Evolutionary conservation across 164 flowering plant genomes (phyloP).

Genomic region (Vitis rupestris): DNA sequence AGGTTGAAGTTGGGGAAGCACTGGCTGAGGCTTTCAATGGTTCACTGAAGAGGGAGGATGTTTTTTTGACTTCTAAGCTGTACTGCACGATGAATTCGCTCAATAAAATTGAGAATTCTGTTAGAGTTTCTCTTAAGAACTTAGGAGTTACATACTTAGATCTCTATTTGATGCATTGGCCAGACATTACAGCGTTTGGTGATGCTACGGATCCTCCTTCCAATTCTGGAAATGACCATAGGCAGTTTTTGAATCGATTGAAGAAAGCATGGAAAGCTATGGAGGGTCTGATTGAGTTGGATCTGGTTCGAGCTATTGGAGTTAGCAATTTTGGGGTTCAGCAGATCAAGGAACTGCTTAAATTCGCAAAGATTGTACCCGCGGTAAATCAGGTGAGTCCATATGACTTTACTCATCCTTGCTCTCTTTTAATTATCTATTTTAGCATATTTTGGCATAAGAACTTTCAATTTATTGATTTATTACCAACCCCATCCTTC

Average conservation of each 20-base stretch:
- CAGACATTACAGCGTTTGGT: constrained; percentile 60
- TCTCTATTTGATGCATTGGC: constrained; percentile 74
- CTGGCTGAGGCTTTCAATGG: constrained; percentile 46
- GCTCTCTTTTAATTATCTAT: neutral
- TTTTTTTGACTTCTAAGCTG: constrained; percentile 65
- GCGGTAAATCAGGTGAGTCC: constrained; percentile 72
- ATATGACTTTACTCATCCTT: neutral
- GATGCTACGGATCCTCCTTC: constrained; percentile 76
- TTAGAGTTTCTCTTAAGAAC: constrained; percentile 60
- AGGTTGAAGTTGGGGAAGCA: constrained; percentile 66
- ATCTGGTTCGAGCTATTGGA: constrained; percentile 73
- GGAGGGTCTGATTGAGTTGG: constrained; percentile 74
- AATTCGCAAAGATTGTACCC: constrained; percentile 68
- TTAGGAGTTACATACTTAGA: constrained; percentile 63
- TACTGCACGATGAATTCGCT: constrained; percentile 57
- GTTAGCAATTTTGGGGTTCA: constrained; percentile 71
- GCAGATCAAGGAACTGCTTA: constrained; percentile 70
- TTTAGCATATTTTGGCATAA: neutral
- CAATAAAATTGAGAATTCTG: constrained; percentile 63
- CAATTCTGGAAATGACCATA: constrained; percentile 53
- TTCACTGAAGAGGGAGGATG: constrained; percentile 54
- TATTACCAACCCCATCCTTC: neutral
- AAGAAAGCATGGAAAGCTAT: constrained; percentile 79
- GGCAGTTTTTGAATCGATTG: constrained; percentile 48
- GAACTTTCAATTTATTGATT: neutral